phyloP scores from a whole-genome alignment of 2,329 filamentous ascomycete genomes.

The Parafenestella ontariensis region DNA sequence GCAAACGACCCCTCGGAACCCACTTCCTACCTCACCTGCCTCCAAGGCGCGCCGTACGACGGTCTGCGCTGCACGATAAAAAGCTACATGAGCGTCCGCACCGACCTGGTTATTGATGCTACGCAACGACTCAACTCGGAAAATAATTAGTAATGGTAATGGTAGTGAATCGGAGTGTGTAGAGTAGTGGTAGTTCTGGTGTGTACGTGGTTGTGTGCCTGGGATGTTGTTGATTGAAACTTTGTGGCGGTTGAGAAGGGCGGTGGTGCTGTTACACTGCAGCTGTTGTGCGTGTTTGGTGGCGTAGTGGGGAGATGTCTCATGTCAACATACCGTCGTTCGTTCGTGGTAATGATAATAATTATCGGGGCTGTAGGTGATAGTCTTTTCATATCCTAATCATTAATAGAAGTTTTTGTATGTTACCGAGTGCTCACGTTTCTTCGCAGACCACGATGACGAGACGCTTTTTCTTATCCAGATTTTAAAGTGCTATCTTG shows the following conservation, averaged over 20 bases:
- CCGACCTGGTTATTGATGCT: slow-evolving; percentile 7
- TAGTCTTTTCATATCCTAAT: too few relatives aligned
- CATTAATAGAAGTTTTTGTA: too few relatives aligned
- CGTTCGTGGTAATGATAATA: slow-evolving; percentile 4
- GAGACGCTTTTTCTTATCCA: too few relatives aligned
- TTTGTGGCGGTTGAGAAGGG: not conserved
- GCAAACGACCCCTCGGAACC: slow-evolving; percentile 20
- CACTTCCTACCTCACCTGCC: slow-evolving; percentile 23
- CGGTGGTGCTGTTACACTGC: slow-evolving; percentile 14
- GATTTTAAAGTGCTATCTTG: too few relatives aligned
- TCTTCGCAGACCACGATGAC: too few relatives aligned
- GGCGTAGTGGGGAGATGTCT: slow-evolving; percentile 4
- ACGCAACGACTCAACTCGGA: too few relatives aligned
- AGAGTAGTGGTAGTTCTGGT: not conserved
- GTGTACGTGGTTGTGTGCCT: slow-evolving; percentile 5
- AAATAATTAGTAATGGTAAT: too few relatives aligned
- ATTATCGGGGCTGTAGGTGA: not conserved
- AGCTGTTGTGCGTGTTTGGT: slow-evolving; percentile 13
- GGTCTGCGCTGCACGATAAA: slow-evolving; percentile 22
- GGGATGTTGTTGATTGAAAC: not conserved
- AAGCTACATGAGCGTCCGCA: slow-evolving; percentile 14
- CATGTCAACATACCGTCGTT: slow-evolving; percentile 3
- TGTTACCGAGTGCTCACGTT: too few relatives aligned
- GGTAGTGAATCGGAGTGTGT: too few relatives aligned
- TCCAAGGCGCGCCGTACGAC: slow-evolving; percentile 20